Evolutionary conservation across 257 asterid species (phyloP).

Genomic region (Striga asiatica): DNA sequence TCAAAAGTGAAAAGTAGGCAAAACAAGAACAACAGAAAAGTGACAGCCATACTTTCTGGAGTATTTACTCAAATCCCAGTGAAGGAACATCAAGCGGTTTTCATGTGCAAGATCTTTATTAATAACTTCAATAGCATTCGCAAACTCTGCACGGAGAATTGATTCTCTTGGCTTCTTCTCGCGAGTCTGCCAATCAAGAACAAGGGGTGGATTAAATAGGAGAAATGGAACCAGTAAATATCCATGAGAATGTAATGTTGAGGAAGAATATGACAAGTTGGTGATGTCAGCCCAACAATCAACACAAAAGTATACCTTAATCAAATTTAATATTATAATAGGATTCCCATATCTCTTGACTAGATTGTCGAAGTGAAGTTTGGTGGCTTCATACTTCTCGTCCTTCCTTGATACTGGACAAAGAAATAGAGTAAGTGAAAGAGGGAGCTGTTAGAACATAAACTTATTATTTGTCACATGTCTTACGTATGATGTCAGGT

Average conservation of each 20-base stretch:
- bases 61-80: slow-evolving; percentile 83
- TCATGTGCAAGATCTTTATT: slow-evolving; percentile 56
- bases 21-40: slow-evolving; percentile 2
- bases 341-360: slow-evolving; percentile 93
- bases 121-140: slow-evolving; percentile 65
- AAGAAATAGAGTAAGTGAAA: slow-evolving; percentile 15
- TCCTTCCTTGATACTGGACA: slow-evolving; percentile 77
- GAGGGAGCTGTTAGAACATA: slow-evolving; percentile 6
- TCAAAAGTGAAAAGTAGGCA: not conserved
- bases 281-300: slow-evolving; percentile 7
- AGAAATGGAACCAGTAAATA: not conserved
- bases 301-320: slow-evolving; percentile 47
- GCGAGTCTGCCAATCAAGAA: slow-evolving; percentile 39
- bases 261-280: slow-evolving; percentile 10
- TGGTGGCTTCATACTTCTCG: slow-evolving; percentile 65
- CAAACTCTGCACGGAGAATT: slow-evolving; percentile 71
- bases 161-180: slow-evolving; percentile 98
- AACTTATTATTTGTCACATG: slow-evolving; percentile 3
- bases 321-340: slow-evolving; percentile 71
- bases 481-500: slow-evolving; percentile 78
- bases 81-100: slow-evolving; percentile 77
- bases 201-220: not conserved
- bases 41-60: slow-evolving; percentile 46
- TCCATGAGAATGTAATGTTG: not conserved
- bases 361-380: slow-evolving; percentile 82